Evolutionary conservation across 2,329 filamentous ascomycete species (phyloP), one percentile per base, ranked within the genome.

Genomic region (Penicillium sp.): DNA sequence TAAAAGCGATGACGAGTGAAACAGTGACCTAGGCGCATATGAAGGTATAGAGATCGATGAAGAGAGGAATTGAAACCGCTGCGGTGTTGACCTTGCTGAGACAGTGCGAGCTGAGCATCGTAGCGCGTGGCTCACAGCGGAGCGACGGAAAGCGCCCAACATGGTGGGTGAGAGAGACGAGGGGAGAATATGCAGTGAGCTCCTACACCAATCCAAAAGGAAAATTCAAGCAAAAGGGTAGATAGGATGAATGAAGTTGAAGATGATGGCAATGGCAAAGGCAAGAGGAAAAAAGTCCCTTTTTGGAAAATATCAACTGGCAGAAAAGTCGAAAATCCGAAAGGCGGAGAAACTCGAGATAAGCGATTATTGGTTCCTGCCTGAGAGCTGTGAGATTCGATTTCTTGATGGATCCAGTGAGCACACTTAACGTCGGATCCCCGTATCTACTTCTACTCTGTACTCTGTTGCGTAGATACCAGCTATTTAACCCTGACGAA

Each of bases 101-200:
- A 72, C 55, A n/a, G 70, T 62, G 44, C 71, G 73, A 58, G 73
- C 71, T 59, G 73, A 75, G 61, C 69, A 69, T 63, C 75, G 76
- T 58, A 79, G 67, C 60, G 71, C 77, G 58, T 75, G 76, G 60
- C 68, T 69, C 57, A 76, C 73, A 67, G 73, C 73, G 59, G 74
- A 76, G 63, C 75, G 75, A 69, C 76, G 78, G 70, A 79, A 67
- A 67, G 72, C 72, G 69, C 72, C 70, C 65, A 79, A 70, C 78
- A 80, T 80, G 58, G 66, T 74, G 63, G 41, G 47, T n/a, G 48
- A 26, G 41, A 35, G 61, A 47, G 11, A 30, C 7, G n/a, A 48
- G 49, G 49, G 26, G 9, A 30, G 15, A 30, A 50, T 41, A 60
- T 50, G n/a, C 45, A 15, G 30, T 17, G n/a, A 8, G 9, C 21